phyloP scores from a whole-genome alignment of 2,329 filamentous ascomycete genomes.

The Colletotrichum lini region DNA sequence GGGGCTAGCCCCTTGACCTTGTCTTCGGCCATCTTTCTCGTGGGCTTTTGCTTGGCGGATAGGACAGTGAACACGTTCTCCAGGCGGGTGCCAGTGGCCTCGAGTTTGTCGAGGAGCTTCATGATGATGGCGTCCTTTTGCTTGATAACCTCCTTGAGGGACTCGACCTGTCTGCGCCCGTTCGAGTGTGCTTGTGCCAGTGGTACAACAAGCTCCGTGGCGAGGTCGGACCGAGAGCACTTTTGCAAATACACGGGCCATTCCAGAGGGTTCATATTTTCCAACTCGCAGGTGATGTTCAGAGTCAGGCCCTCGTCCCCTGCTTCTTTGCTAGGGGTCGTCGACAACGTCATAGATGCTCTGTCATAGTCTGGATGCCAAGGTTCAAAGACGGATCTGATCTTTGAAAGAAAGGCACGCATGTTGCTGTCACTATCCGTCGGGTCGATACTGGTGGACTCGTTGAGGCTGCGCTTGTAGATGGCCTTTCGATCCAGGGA shows the following conservation, averaged over 20 bases:
- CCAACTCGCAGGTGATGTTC: constrained; percentile 71
- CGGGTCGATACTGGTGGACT: constrained; percentile 81
- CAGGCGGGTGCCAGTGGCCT: constrained; percentile 64
- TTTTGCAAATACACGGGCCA: constrained; percentile 76
- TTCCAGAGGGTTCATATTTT: constrained; percentile 73
- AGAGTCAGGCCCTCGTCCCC: constrained; percentile 63
- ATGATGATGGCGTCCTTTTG: constrained; percentile 68
- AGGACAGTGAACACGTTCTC: constrained; percentile 68
- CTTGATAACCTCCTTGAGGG: constrained; percentile 59
- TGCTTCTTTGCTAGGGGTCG: constrained; percentile 51
- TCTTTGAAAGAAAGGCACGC: constrained; percentile 74
- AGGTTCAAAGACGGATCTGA: constrained; percentile 67
- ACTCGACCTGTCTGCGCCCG: constrained; percentile 57
- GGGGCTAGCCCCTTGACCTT: constrained; percentile 67
- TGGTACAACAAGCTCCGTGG: constrained; percentile 66
- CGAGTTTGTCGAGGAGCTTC: constrained; percentile 68
- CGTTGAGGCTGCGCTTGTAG: constrained; percentile 71
- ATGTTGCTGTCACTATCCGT: constrained; percentile 78
- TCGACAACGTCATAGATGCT: constrained; percentile 61
- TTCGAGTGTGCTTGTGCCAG: constrained; percentile 63
- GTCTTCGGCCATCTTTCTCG: constrained; percentile 60
- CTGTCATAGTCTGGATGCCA: constrained; percentile 59
- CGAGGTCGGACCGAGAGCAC: constrained; percentile 57
- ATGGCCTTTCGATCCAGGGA: constrained; percentile 73
- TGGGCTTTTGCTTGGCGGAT: constrained; percentile 61